Percentiles rank a stretch among this genome's conserved stretches.
Evolutionary conservation across 2,329 filamentous ascomycete species (phyloP).

Genomic region (Alternaria rosae): DNA sequence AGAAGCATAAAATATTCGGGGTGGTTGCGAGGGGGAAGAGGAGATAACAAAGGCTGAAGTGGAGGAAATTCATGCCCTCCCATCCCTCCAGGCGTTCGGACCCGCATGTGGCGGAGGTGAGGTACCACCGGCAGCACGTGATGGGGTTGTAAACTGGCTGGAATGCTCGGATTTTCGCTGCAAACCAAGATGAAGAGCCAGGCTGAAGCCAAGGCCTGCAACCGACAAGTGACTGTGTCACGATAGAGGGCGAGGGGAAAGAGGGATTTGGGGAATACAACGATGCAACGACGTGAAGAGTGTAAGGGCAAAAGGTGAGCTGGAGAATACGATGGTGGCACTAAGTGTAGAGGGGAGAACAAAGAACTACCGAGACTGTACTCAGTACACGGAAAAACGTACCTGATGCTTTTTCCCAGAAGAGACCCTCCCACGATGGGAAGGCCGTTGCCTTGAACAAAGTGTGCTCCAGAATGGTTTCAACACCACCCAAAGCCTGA

Average conservation of each 20-base stretch:
- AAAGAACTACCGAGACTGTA: background rate
- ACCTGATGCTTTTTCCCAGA: conserved; percentile 75
- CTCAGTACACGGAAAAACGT: background rate
- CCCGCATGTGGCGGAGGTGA: background rate
- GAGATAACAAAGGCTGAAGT: background rate
- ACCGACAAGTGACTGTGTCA: background rate
- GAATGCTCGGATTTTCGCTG: background rate
- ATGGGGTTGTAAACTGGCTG: background rate
- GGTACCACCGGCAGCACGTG: background rate
- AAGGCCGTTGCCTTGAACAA: conserved; percentile 97
- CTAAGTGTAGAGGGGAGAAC: background rate
- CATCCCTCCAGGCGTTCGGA: background rate
- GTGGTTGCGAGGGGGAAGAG: background rate
- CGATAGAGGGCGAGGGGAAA: background rate
- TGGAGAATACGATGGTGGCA: background rate
- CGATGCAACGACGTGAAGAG: too few species aligned
- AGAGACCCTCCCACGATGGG: conserved; percentile 94
- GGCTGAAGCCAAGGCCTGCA: background rate
- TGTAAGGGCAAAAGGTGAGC: background rate
- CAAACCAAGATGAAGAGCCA: background rate
- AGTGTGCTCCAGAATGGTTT: conserved; percentile 96
- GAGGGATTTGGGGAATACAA: too few species aligned
- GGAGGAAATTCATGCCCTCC: background rate
- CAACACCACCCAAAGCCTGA: conserved; percentile 92
- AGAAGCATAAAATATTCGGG: background rate